Evolutionary conservation across 768 basidiomycete species (phyloP).

Genomic region (Clathrus columnatus): DNA sequence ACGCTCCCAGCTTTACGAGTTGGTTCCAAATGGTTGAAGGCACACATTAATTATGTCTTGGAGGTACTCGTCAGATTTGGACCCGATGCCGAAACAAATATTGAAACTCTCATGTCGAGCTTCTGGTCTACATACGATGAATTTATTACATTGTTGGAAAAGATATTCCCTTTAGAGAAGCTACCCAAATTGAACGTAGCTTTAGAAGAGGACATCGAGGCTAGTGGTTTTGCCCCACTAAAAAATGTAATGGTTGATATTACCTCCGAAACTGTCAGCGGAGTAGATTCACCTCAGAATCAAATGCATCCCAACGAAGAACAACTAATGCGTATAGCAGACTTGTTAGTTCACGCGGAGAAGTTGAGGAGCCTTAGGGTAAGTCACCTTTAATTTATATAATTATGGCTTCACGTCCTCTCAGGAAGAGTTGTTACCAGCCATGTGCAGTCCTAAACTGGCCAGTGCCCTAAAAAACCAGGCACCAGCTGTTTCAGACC

Average conservation of each 20-base stretch:
- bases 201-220: constrained; percentile 86
- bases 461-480: background rate
- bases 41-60: constrained; percentile 60
- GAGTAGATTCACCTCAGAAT: constrained; percentile 18
- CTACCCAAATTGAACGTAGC: constrained; percentile 50
- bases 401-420: constrained; percentile 4
- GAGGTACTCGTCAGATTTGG: constrained; percentile 35
- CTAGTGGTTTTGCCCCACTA: constrained; percentile 81
- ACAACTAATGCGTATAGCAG: constrained; percentile 87
- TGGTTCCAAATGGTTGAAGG: constrained; percentile 80
- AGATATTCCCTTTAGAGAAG: constrained; percentile 57
- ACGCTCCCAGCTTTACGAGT: constrained; percentile 82
- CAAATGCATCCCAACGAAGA: constrained; percentile 85
- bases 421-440: constrained; percentile 26
- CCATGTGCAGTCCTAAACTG: constrained; percentile 15
- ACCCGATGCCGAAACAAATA: constrained; percentile 25
- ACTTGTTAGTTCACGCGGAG: constrained; percentile 67
- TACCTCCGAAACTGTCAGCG: constrained; percentile 16
- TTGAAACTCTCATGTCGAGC: constrained; percentile 30
- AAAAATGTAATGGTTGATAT: constrained; percentile 45
- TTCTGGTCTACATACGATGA: constrained; percentile 71
- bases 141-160: constrained; percentile 53
- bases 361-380: constrained; percentile 41
- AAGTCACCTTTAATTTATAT: background rate
- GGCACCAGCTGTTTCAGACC: constrained; percentile 13